Percentiles rank a stretch among this genome's conserved stretches.
These are phyloP conservation scores for Suhomyces kunorum DNA, from an alignment of 1,139 yeast genomes.

Conservation along the genomic window DNA sequence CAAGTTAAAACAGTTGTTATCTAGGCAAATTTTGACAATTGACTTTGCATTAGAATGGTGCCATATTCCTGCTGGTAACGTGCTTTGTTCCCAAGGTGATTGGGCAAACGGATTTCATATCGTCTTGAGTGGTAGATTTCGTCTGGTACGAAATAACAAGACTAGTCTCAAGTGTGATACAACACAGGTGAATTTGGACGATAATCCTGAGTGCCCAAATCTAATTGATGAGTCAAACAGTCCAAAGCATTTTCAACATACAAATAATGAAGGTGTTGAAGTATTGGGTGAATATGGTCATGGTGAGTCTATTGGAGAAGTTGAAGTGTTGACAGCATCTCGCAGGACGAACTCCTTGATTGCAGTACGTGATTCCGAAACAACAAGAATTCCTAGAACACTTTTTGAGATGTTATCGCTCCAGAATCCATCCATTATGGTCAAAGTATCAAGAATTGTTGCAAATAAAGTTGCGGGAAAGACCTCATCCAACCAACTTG, in stretches of 20 bases:
- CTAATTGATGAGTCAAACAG: conserved; percentile 25
- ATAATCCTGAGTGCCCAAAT: conserved; percentile 18
- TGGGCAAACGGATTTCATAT: conserved; percentile 91
- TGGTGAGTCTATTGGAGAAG: conserved; percentile 93
- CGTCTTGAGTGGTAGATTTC: conserved; percentile 84
- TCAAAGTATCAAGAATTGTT: conserved; percentile 84
- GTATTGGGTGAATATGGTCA: conserved; percentile 84
- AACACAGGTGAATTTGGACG: conserved; percentile 11
- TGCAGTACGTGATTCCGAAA: conserved; percentile 91
- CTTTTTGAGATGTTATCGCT: conserved; percentile 82
- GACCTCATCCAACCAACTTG: neutral
- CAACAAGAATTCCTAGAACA: conserved; percentile 89
- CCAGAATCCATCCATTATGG: conserved; percentile 87
- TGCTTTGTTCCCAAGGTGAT: conserved; percentile 79
- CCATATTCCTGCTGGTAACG: conserved; percentile 81
- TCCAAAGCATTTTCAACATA: conserved; percentile 11
- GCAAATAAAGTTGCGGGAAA: conserved; percentile 61
- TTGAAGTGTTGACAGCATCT: conserved; percentile 87
- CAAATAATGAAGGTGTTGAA: conserved; percentile 27
- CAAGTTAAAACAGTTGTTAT: conserved; percentile 63
- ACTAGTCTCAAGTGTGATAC: conserved; percentile 8
- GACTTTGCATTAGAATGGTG: conserved; percentile 97
- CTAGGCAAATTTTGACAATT: conserved; percentile 66
- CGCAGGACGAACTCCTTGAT: conserved; percentile 71
- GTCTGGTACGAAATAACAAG: conserved; percentile 52